Base-by-base conservation (phyloP, 2,329 filamentous ascomycete species). In the Xylaria sp. region DNA sequence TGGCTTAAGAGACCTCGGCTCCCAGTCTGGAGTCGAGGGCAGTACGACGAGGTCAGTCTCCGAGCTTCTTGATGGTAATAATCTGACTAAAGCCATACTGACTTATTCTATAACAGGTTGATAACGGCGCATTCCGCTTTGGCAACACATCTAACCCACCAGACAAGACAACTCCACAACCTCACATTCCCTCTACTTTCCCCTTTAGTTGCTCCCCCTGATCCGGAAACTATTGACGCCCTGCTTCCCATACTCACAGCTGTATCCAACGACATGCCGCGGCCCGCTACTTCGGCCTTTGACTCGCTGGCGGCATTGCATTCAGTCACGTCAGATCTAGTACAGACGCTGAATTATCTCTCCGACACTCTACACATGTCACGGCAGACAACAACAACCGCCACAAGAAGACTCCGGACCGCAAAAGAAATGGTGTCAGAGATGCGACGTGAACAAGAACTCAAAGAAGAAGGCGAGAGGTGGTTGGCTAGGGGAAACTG, bases 281-380 rank as follows among this genome's bases (percentile, higher is more conserved):
- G 86, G 14, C 87, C 88, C 3, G 85, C 86, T 48, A 86, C 91
- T 69, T 76, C 86, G 14, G 88, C 89, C 0, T 86, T 92, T 73
- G 85, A 86, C 73, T 92, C 92, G 9, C 82, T 94, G 54, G 85
- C 89, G 66, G 86, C 88, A 24, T 85, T 95, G 60, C 90, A 93
- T 77, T 85, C 87, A 6, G 85, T 93, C 71, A 94, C 92, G 0
- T 84, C 88, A 30, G 92, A 94, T 69, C 83, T 95, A 32, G 88
- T 95, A 8, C 88, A 93, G 75, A 93, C 93, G 6, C 87, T 99
- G 55, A 93, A 93, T 74, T 92, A 93, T 72, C 85, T 99, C 4
- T 93, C 93, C 6, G 96, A 99, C 78, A 94, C 93, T 3, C 85
- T 99, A 39, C 95, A 98, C 80, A 97, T 98, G 91, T 94, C 92